Evolutionary conservation across 1,139 yeast genomes (phyloP).

Genomic region (Yamadazyma dendronema): DNA sequence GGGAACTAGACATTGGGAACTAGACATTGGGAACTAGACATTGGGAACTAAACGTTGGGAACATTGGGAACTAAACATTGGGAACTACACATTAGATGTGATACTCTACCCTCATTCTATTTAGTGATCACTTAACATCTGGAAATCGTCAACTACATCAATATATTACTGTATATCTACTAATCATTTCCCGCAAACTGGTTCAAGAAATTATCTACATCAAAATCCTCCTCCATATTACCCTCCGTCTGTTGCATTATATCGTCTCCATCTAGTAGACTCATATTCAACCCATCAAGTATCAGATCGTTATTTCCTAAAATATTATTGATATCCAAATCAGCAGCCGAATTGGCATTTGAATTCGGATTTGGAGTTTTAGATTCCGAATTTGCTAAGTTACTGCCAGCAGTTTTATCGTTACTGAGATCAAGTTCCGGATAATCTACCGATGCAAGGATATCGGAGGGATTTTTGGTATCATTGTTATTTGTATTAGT

Average conservation of each 20-base stretch:
- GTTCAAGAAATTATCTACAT: conserved; percentile 47
- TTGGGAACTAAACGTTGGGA: too few relatives aligned
- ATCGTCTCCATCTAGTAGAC: conserved; percentile 33
- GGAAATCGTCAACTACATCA: too few relatives aligned
- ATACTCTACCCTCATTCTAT: too few relatives aligned
- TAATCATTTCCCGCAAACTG: conserved; percentile 41
- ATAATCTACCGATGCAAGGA: conserved; percentile 36
- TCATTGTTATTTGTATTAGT: conserved; percentile 11
- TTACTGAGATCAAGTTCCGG: conserved; percentile 6
- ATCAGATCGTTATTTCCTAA: conserved; percentile 45
- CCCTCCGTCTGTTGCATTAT: conserved; percentile 9
- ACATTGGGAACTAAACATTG: too few relatives aligned
- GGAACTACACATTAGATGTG: too few relatives aligned
- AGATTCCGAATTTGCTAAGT: conserved; percentile 3
- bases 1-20: too few relatives aligned
- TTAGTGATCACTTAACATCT: too few relatives aligned
- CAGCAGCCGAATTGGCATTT: conserved; percentile 20
- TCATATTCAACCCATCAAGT: conserved; percentile 45
- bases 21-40: too few relatives aligned
- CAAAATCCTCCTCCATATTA: conserved; percentile 37
- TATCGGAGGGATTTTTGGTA: conserved; percentile 35
- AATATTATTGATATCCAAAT: conserved; percentile 41
- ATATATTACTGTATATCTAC: conserved; percentile 3
- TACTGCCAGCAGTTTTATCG: conserved; percentile 12
- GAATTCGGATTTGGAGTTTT: conserved; percentile 1